phyloP scores from a whole-genome alignment of 495 filamentous ascomycete species.

The Penicillium silybi region DNA sequence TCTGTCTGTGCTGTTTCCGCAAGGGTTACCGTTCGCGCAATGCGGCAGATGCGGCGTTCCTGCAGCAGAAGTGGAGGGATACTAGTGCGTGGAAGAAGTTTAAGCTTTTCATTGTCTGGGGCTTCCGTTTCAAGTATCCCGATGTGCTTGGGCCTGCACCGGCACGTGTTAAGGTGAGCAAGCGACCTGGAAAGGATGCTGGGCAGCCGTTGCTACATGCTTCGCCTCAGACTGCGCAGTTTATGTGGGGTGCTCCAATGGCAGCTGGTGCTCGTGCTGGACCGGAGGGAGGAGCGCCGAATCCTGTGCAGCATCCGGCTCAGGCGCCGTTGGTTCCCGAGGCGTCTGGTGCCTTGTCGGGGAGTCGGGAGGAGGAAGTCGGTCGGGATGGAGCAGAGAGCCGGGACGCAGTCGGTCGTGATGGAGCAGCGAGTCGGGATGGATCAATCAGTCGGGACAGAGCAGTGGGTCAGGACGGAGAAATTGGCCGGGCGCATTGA shows the following conservation, averaged over 20 bases:
- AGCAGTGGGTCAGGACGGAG: neutral
- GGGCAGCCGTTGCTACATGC: slow-evolving; percentile 14
- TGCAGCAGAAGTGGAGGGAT: slow-evolving; percentile 41
- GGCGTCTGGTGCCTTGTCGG: neutral
- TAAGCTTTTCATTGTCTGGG: slow-evolving; percentile 47
- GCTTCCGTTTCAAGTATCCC: slow-evolving; percentile 48
- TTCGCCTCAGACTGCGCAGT: slow-evolving; percentile 1
- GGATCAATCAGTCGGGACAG: neutral
- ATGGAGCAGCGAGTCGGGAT: neutral
- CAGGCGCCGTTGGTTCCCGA: neutral
- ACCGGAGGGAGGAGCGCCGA: slow-evolving; percentile 4
- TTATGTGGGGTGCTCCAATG: neutral
- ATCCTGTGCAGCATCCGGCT: neutral
- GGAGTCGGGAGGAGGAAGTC: neutral
- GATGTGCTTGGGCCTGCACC: slow-evolving; percentile 31
- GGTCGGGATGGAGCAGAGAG: too few relatives aligned
- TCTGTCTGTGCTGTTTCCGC: slow-evolving; percentile 38
- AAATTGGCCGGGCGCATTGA: slow-evolving; percentile 5
- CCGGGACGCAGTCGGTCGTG: neutral
- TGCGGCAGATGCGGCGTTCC: slow-evolving; percentile 34
- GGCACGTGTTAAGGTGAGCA: slow-evolving; percentile 21
- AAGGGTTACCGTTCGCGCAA: slow-evolving; percentile 36
- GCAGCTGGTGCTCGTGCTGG: neutral
- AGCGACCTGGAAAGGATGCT: slow-evolving; percentile 21
- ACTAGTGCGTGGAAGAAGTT: slow-evolving; percentile 35